Conservation (phyloP, 2,329 filamentous ascomycete species). For the Talaromyces funiculosus region DNA sequence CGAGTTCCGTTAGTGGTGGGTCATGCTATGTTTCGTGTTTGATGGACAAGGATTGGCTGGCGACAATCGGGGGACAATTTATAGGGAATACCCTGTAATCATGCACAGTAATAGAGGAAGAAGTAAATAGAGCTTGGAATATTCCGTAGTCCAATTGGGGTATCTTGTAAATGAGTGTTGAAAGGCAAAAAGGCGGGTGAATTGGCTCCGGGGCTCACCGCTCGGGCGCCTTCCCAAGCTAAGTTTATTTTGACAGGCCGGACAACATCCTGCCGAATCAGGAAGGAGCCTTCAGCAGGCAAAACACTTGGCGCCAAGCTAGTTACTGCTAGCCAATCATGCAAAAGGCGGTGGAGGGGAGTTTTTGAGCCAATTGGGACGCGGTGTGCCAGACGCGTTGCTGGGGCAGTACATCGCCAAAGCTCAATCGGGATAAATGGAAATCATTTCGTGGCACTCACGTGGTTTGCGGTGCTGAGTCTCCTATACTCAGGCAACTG, state of each 20-base stretch:
- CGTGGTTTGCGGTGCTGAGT: background rate
- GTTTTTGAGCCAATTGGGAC: background rate
- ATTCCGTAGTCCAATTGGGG: background rate
- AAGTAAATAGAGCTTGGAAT: background rate
- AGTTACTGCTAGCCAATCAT: background rate
- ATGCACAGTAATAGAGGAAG: background rate
- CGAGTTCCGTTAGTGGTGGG: constrained; percentile 8
- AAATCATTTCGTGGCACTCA: background rate
- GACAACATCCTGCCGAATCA: constrained; percentile 1
- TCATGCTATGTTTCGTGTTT: constrained; percentile 8
- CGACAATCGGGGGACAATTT: background rate
- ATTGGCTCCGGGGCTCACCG: background rate
- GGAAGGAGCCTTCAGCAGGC: background rate
- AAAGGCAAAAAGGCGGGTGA: background rate
- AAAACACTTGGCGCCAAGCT: background rate
- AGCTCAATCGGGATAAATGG: constrained; percentile 5
- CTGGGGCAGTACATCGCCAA: background rate
- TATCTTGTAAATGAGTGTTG: background rate
- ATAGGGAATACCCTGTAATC: background rate
- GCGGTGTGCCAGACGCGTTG: background rate
- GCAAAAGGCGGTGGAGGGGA: background rate
- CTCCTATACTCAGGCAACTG: background rate
- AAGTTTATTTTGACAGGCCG: background rate
- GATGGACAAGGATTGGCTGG: background rate
- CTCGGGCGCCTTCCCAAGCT: background rate